These are phyloP conservation scores for Zarea fungicola DNA, from an alignment of 2,329 filamentous ascomycete species.

Conservation along the genomic window DNA sequence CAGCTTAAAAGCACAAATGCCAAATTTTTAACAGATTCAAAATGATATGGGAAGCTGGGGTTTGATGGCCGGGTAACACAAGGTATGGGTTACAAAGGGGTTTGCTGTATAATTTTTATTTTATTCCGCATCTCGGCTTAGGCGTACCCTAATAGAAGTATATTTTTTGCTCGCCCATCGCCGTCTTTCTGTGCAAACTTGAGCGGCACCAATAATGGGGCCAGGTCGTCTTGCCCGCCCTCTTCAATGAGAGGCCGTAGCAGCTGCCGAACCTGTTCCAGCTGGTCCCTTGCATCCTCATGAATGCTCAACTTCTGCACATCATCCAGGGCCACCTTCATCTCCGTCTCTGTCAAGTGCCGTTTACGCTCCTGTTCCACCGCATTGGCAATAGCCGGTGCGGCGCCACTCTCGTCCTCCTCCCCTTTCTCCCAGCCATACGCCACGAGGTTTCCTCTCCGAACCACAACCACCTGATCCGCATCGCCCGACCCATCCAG, in stretches of 20 bases:
- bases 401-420: constrained; percentile 13
- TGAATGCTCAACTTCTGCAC: constrained; percentile 21
- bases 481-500: constrained; percentile 27
- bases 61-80: no score
- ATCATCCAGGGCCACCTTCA: constrained; percentile 19
- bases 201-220: constrained; percentile 18
- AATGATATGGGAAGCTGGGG: neutral
- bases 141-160: constrained; percentile 7
- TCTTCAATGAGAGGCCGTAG: constrained; percentile 19
- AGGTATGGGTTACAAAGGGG: no score
- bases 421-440: constrained; percentile 18
- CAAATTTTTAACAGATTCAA: constrained; percentile 22
- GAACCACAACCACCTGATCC: constrained; percentile 34
- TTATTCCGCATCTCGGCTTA: neutral
- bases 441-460: constrained; percentile 33
- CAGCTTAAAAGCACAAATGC: constrained; percentile 24
- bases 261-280: constrained; percentile 22
- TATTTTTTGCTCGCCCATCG: constrained; percentile 1
- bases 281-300: constrained; percentile 18
- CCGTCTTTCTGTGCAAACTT: constrained; percentile 17
- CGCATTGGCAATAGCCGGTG: constrained; percentile 16
- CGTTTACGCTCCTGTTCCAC: constrained; percentile 24
- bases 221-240: neutral
- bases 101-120: no score
- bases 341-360: constrained; percentile 24